These are phyloP conservation scores for Arthrobotrys pseudoclavata DNA, from an alignment of 2,329 filamentous ascomycete species.

Conservation along the genomic window DNA sequence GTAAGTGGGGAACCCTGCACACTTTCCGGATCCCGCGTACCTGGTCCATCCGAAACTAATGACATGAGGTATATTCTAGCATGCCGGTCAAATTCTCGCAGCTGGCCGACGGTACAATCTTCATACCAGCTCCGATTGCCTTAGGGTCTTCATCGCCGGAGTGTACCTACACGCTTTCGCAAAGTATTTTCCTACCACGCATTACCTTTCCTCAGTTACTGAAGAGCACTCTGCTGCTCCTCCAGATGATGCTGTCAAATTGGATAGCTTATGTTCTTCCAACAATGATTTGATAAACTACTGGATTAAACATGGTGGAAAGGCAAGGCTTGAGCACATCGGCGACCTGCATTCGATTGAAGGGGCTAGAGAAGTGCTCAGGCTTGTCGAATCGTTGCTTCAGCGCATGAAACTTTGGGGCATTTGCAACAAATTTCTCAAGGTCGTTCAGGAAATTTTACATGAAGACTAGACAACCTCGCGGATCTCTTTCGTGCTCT, in stretches of 20 bases:
- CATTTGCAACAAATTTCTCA: conserved; percentile 63
- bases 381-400: conserved; percentile 62
- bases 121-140: conserved; percentile 62
- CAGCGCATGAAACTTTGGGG: conserved; percentile 63
- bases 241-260: conserved; percentile 61
- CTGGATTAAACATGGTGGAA: conserved; percentile 63
- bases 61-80: conserved; percentile 55
- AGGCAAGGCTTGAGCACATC: conserved; percentile 62
- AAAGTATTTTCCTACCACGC: conserved; percentile 60
- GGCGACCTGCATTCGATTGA: conserved; percentile 62
- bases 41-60: conserved; percentile 41
- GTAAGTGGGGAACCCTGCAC: conserved; percentile 41
- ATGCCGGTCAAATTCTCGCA: conserved; percentile 63
- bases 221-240: conserved; percentile 47
- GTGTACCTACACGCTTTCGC: conserved; percentile 63
- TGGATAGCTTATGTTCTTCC: conserved; percentile 57
- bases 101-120: conserved; percentile 63
- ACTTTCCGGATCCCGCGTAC: conserved; percentile 22
- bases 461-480: conserved; percentile 48
- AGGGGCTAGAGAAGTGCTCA: conserved; percentile 62
- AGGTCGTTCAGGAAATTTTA: conserved; percentile 62
- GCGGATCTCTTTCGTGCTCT: conserved; percentile 6
- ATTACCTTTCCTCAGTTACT: conserved; percentile 49
- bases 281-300: conserved; percentile 59
- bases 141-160: conserved; percentile 63